phyloP scores from a whole-genome alignment of 352 stramenopile genomes.

The Pythium brachiatum region DNA sequence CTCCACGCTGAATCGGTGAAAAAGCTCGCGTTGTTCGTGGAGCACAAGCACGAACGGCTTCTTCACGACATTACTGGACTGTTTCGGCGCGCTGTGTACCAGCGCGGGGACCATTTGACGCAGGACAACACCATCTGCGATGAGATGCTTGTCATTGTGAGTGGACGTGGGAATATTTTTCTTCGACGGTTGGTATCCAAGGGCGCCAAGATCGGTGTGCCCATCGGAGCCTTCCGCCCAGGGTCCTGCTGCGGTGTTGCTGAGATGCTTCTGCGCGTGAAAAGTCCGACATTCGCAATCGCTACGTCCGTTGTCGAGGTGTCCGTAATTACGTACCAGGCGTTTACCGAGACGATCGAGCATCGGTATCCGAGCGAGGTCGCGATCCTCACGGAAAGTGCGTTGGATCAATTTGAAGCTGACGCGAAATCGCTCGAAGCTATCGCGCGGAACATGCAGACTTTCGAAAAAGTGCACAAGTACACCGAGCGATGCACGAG shows the following conservation, averaged over 20 bases:
- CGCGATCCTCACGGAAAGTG: slow-evolving; percentile 33
- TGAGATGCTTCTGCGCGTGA: slow-evolving; percentile 63
- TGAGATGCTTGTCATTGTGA: slow-evolving; percentile 70
- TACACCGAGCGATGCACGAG: slow-evolving; percentile 53
- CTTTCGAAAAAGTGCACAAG: slow-evolving; percentile 35
- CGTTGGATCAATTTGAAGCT: slow-evolving; percentile 46
- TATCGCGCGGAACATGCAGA: slow-evolving; percentile 52
- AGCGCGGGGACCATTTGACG: slow-evolving; percentile 60
- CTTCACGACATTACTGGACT: slow-evolving; percentile 66
- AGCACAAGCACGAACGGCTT: slow-evolving; percentile 49
- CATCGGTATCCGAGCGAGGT: slow-evolving; percentile 44
- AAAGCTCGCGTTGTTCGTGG: slow-evolving; percentile 58
- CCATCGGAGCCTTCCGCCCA: slow-evolving; percentile 48
- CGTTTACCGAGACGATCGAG: slow-evolving; percentile 49
- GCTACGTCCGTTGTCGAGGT: slow-evolving; percentile 52
- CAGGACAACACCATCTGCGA: slow-evolving; percentile 61
- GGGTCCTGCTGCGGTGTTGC: slow-evolving; percentile 63
- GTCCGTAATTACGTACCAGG: slow-evolving; percentile 45
- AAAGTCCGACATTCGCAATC: slow-evolving; percentile 46
- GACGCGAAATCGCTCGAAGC: slow-evolving; percentile 47
- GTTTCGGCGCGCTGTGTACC: slow-evolving; percentile 62
- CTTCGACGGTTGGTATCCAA: slow-evolving; percentile 23
- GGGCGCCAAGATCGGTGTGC: slow-evolving; percentile 27
- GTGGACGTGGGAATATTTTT: slow-evolving; percentile 58
- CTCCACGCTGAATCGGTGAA: slow-evolving; percentile 67